Base-by-base conservation (phyloP, 2,329 filamentous ascomycete species). In the Aspergillus pseudoglaucus region DNA sequence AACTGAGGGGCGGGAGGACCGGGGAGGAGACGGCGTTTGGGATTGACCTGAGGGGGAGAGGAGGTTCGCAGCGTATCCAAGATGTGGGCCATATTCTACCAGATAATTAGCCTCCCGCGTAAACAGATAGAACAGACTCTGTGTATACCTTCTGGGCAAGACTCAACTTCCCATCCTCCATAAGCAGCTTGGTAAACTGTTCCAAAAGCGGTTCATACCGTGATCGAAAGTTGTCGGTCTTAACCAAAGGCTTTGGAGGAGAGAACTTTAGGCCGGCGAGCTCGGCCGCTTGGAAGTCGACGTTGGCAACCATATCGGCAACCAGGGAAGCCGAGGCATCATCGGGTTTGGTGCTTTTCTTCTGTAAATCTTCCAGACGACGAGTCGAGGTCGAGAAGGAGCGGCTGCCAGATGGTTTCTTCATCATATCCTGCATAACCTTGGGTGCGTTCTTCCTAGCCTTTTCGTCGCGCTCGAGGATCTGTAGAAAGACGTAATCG, bases 131-230 rank as follows among this genome's bases (percentile, higher is more conserved):
- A 12, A 30, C 9, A 4, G 9, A 30, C 10, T 30, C 3, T 30
- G 45, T 45, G 44, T 60, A 41, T 77, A 95, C 90, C 74, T 84
- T 83, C 69, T 98, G 89, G n/a, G 93, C 93, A 67, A 81, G 79
- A 63, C 85, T 86, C 66, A 95, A 81, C 75, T 96, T 94, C 59
- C 93, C 93, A 69, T 97, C 81, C 59, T 78, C 77, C 91, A 97
- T 98, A 54, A 98, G 71, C 58, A 95, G 76, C 65, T 90, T 90
- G 15, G 90, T 95, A 59, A 97, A 78, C 73, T 96, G 93, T 55
- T 85, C 76, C 42, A 97, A 76, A 6, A 96, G 78, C 1, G 88
- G 82, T 64, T 96, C 87, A 65, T 97, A 95, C 61, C 93, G 82
- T 64, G 88, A 77, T 69, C 90, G 87, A 59, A 91, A 72, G 69